Percentiles rank a stretch among this genome's conserved stretches.
phyloP scores from a whole-genome alignment of 2,329 filamentous ascomycete genomes.

The Calonectria pseudoreteaudii region DNA sequence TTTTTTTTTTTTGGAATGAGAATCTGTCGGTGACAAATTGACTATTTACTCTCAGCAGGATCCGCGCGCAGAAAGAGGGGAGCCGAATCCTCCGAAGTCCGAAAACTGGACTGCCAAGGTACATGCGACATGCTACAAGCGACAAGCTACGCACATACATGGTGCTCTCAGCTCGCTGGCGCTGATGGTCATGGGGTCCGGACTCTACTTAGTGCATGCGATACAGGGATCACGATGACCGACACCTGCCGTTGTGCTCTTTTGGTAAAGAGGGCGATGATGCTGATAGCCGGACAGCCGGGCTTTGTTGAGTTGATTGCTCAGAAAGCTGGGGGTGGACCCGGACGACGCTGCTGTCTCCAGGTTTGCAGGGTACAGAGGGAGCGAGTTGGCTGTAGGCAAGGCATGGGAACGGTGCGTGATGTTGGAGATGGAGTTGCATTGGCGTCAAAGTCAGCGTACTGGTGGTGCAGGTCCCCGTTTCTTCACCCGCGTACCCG shows the following conservation, averaged over 20 bases:
- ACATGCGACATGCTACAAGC: not conserved
- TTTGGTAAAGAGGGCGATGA: constrained; percentile 7
- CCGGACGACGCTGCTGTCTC: not conserved
- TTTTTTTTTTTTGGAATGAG: not conserved
- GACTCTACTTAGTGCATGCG: constrained; percentile 1
- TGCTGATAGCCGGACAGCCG: not conserved
- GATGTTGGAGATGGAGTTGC: not conserved
- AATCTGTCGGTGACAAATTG: not conserved
- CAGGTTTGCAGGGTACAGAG: constrained; percentile 2
- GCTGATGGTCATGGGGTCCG: constrained; percentile 13
- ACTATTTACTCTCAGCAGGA: not conserved
- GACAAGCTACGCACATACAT: not conserved
- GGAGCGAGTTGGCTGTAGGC: not conserved
- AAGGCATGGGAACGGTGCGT: not conserved
- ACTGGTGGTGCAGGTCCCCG: not conserved
- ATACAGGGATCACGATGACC: constrained; percentile 13
- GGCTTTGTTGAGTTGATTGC: not conserved
- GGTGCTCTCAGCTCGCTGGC: not conserved
- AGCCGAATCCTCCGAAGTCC: not conserved
- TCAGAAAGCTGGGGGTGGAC: not conserved
- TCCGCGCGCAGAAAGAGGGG: constrained; percentile 1
- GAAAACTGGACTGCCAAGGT: constrained; percentile 3
- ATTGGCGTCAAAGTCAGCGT: not conserved
- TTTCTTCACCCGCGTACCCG: not conserved
- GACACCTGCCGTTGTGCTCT: not conserved